Evolutionary conservation across 2,329 filamentous ascomycete species (phyloP).

Genomic region (Trichoderma cornu-damae): DNA sequence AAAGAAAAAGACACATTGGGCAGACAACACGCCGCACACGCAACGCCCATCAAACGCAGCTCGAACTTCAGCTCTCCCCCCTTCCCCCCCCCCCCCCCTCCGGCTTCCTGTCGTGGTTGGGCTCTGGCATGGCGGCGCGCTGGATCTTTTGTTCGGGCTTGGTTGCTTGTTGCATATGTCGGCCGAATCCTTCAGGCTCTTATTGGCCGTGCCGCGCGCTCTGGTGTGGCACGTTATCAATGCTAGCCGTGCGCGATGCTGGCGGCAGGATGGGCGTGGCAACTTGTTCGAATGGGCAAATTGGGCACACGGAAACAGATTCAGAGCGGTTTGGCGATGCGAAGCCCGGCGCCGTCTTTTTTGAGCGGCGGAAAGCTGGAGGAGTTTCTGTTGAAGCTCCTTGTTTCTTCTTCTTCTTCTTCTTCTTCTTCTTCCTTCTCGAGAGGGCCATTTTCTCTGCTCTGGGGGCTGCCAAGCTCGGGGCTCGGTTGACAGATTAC

Average conservation of each 20-base stretch:
- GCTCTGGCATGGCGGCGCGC: neutral
- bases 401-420: neutral
- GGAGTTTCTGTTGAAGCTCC: no score
- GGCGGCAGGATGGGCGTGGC: no score
- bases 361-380: neutral
- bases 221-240: slow-evolving; percentile 8
- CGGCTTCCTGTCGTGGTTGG: slow-evolving; percentile 10
- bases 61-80: slow-evolving; percentile 5
- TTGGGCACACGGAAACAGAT: neutral
- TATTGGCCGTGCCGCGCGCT: slow-evolving; percentile 2
- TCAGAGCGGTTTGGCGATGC: slow-evolving; percentile 2
- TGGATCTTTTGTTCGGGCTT: slow-evolving; percentile 15
- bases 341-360: neutral
- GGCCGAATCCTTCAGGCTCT: slow-evolving; percentile 14
- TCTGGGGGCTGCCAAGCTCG: no score
- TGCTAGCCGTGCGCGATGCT: no score
- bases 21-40: neutral
- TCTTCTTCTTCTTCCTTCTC: no score
- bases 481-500: neutral
- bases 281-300: no score
- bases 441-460: no score
- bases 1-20: no score
- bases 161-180: slow-evolving; percentile 7
- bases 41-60: slow-evolving; percentile 11
- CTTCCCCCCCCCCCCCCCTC: neutral